Percentiles rank a stretch among this genome's conserved stretches.
Conservation (phyloP, 2,329 filamentous ascomycete genomes). For the Aspergillus japonicus region DNA sequence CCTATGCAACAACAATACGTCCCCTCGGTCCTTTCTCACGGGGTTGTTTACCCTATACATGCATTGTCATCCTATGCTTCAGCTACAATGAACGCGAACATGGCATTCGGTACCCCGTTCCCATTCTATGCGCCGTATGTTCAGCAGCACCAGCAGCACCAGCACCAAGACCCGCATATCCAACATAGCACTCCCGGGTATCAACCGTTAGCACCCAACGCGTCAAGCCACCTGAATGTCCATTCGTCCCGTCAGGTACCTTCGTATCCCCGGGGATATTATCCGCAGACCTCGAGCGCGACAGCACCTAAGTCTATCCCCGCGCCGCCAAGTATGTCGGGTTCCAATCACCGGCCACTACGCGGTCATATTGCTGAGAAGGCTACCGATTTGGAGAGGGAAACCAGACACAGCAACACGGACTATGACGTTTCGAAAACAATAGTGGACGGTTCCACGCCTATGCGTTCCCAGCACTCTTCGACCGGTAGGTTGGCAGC, state of each 20-base stretch:
- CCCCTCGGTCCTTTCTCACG: slow-evolving; percentile 23
- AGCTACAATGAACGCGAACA: slow-evolving; percentile 14
- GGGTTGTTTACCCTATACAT: slow-evolving; percentile 32
- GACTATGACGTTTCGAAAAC: slow-evolving; percentile 37
- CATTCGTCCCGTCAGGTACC: slow-evolving; percentile 20
- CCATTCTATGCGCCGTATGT: slow-evolving; percentile 30
- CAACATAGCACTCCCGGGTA: slow-evolving; percentile 19
- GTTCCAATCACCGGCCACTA: slow-evolving; percentile 8
- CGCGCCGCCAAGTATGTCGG: slow-evolving; percentile 6
- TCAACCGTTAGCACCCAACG: slow-evolving; percentile 20
- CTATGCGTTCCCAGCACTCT: slow-evolving; percentile 25
- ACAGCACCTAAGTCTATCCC: slow-evolving; percentile 20
- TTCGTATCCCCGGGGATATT: slow-evolving; percentile 28
- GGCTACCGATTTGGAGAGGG: slow-evolving; percentile 2
- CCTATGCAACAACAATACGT: slow-evolving; percentile 29
- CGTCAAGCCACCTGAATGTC: slow-evolving; percentile 19
- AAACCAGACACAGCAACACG: slow-evolving; percentile 5
- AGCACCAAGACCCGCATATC: slow-evolving; percentile 18
- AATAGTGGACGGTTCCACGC: slow-evolving; percentile 40
- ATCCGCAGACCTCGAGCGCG: slow-evolving; percentile 25
- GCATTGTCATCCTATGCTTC: slow-evolving; percentile 27
- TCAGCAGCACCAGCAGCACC: slow-evolving; percentile 24
- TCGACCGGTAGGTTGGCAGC: slow-evolving; percentile 23
- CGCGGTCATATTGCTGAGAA: slow-evolving; percentile 2
- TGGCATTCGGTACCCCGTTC: slow-evolving; percentile 28